phyloP scores from a whole-genome alignment of 1,139 yeast species.

The Pichia norvegensis region DNA sequence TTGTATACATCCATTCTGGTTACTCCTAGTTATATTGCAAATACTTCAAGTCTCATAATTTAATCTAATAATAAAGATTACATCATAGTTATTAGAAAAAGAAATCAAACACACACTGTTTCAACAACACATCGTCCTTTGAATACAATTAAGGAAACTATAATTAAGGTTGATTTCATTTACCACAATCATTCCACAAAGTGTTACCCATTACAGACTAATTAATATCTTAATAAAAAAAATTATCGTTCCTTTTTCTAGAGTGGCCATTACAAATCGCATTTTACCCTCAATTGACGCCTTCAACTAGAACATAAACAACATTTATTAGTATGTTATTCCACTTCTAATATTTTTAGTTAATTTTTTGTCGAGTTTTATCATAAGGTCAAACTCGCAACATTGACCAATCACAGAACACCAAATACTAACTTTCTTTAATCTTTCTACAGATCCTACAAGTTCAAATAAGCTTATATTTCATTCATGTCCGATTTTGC shows the following conservation, averaged over 20 bases:
- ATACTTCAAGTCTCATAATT: too few species aligned
- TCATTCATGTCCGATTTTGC: conserved; percentile 56
- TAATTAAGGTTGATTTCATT: too few species aligned
- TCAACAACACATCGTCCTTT: not conserved
- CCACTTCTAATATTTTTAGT: not conserved
- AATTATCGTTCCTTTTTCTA: not conserved
- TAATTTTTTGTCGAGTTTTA: not conserved
- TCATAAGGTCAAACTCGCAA: not conserved
- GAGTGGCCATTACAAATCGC: not conserved
- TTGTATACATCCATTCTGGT: not conserved
- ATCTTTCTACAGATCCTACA: not conserved
- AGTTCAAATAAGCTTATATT: not conserved
- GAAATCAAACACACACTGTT: too few species aligned
- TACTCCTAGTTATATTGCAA: not conserved
- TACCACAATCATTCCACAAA: not conserved
- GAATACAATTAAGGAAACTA: too few species aligned
- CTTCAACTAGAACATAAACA: not conserved
- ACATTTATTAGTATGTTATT: not conserved
- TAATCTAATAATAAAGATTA: not conserved
- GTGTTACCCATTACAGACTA: not conserved
- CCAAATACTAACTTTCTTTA: not conserved
- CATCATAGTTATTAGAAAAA: not conserved
- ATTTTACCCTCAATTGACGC: not conserved
- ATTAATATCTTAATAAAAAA: not conserved
- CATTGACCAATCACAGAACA: not conserved